A percentile compares a stretch with the other conserved stretches of the same genome.
phyloP scores from a whole-genome alignment of 2,329 filamentous ascomycete genomes.

The Ascocoryne sarcoides region DNA sequence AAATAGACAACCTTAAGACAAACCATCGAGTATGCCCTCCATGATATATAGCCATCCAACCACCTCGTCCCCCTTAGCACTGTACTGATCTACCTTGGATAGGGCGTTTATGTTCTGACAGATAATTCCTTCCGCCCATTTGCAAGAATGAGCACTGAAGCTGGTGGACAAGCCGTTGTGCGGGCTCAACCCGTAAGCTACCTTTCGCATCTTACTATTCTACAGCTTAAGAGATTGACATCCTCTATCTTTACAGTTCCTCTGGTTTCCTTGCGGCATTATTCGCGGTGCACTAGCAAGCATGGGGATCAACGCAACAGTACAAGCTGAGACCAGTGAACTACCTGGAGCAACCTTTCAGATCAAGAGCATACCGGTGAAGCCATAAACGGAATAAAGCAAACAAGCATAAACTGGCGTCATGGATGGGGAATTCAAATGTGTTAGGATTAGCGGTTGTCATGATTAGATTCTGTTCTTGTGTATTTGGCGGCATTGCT shows the following conservation, averaged over 20 bases:
- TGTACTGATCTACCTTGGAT: too few species aligned
- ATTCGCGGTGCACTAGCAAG: slow-evolving; percentile 88
- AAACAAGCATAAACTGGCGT: neutral
- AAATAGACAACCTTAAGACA: slow-evolving; percentile 97
- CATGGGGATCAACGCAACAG: slow-evolving; percentile 81
- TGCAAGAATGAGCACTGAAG: slow-evolving; percentile 77
- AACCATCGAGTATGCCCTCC: slow-evolving; percentile 68
- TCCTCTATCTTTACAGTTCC: slow-evolving; percentile 49
- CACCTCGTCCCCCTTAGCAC: neutral
- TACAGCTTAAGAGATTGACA: neutral
- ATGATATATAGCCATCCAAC: neutral
- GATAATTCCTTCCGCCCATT: slow-evolving; percentile 89
- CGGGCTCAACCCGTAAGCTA: slow-evolving; percentile 68
- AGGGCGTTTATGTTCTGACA: slow-evolving; percentile 93
- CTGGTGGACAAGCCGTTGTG: slow-evolving; percentile 61
- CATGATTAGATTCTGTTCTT: neutral
- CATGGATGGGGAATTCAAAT: neutral
- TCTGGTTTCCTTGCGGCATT: slow-evolving; percentile 92
- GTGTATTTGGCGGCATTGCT: slow-evolving; percentile 23
- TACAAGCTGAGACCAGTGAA: slow-evolving; percentile 83
- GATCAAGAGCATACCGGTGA: slow-evolving; percentile 73
- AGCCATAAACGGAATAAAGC: slow-evolving; percentile 38
- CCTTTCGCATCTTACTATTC: slow-evolving; percentile 3
- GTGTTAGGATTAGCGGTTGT: neutral
- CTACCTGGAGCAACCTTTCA: slow-evolving; percentile 88